These are phyloP conservation scores for Pneumocystis canis DNA, from an alignment of 1,139 yeast genomes.

Conservation along the genomic window DNA sequence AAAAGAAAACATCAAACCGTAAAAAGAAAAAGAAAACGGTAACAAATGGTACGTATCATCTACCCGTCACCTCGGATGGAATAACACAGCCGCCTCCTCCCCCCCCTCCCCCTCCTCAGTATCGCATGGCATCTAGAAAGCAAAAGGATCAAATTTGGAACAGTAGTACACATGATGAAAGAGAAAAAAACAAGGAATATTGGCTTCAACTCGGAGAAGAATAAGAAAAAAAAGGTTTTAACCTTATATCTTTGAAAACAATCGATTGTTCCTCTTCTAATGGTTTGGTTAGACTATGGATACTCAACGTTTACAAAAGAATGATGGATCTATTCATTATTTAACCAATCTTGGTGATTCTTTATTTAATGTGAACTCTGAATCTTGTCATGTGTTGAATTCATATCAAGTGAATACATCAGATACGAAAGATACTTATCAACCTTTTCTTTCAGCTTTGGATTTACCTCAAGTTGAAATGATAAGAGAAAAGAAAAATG, in stretches of 20 bases:
- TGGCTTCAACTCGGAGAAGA: constrained; percentile 56
- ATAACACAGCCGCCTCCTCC: constrained; percentile 1
- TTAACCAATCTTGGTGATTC: constrained; percentile 2
- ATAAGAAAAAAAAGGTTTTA: too few relatives aligned
- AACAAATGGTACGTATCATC: constrained; percentile 14
- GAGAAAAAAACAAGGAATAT: constrained; percentile 42
- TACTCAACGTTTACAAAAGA: too few relatives aligned
- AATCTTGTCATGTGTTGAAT: not conserved
- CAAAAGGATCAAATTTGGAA: constrained; percentile 39
- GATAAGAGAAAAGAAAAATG: not conserved
- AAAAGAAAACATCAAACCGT: constrained; percentile 18
- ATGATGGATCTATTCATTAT: too few relatives aligned
- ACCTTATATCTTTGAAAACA: too few relatives aligned
- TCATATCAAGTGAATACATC: not conserved
- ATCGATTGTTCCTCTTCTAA: too few relatives aligned
- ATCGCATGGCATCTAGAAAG: constrained; percentile 3
- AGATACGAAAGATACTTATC: too few relatives aligned
- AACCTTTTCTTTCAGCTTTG: too few relatives aligned
- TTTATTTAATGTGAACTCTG: not conserved
- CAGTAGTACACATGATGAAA: constrained; percentile 43
- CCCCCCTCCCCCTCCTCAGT: too few relatives aligned
- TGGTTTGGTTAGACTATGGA: too few relatives aligned
- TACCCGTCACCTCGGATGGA: constrained; percentile 15
- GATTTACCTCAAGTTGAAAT: not conserved
- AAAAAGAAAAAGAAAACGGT: constrained; percentile 30